Conservation (phyloP, 2,329 filamentous ascomycete genomes). For the Decorospora gaudefroyi region DNA sequence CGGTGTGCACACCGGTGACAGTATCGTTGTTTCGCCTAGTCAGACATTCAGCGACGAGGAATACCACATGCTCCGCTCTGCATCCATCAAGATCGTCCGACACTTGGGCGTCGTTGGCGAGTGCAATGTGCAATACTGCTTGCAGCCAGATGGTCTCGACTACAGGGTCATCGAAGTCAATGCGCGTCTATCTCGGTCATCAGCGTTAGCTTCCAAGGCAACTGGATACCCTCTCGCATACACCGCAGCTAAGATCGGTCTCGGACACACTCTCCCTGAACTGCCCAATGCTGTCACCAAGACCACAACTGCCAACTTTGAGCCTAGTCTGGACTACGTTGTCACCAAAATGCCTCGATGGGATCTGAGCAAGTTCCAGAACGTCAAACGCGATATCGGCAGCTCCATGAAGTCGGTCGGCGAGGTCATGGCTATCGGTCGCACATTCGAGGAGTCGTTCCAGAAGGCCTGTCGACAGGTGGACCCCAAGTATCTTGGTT, state of each 20-base stretch:
- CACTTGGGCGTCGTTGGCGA: slow-evolving; percentile 97
- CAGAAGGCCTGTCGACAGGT: slow-evolving; percentile 98
- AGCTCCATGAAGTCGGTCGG: slow-evolving; percentile 99
- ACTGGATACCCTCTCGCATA: slow-evolving; percentile 97
- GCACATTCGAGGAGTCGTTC: slow-evolving; percentile 98
- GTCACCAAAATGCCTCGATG: slow-evolving; percentile 98
- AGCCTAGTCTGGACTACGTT: slow-evolving; percentile 95
- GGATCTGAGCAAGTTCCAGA: slow-evolving; percentile 98
- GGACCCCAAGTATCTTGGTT: slow-evolving; percentile 86
- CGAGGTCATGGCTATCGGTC: slow-evolving; percentile 98
- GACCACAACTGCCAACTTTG: slow-evolving; percentile 98
- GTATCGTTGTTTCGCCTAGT: slow-evolving; percentile 94
- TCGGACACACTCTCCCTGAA: slow-evolving; percentile 92
- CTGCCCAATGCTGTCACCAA: slow-evolving; percentile 97
- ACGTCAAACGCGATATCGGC: slow-evolving; percentile 96
- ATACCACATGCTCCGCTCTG: slow-evolving; percentile 98
- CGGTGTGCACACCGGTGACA: slow-evolving; percentile 97
- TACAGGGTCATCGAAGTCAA: slow-evolving; percentile 99
- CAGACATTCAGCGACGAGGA: slow-evolving; percentile 98
- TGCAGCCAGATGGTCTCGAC: slow-evolving; percentile 94
- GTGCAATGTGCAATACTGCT: slow-evolving; percentile 97
- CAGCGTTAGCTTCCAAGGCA: slow-evolving; percentile 94
- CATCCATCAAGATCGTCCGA: slow-evolving; percentile 96
- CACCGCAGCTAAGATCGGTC: slow-evolving; percentile 96
- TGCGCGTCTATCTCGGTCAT: slow-evolving; percentile 95